A percentile compares a stretch with the other conserved stretches of the same genome.
Conservation (phyloP, 1,284 basidiomycete species). For the Thecaphora thlaspeos region DNA sequence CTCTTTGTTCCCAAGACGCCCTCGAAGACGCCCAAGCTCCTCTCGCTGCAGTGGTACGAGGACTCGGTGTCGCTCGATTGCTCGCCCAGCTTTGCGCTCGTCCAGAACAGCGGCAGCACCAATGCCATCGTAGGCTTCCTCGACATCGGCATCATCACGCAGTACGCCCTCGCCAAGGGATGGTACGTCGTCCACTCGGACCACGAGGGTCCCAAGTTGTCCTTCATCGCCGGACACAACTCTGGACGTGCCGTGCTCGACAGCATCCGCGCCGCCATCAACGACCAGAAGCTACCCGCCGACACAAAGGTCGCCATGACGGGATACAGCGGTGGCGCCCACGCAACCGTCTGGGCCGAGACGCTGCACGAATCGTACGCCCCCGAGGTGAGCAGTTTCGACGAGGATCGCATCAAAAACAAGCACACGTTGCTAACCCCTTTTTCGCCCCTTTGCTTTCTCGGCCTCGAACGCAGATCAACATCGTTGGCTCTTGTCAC, state of each 20-base stretch:
- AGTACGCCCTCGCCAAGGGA: constrained; percentile 41
- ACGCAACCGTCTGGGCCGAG: constrained; percentile 40
- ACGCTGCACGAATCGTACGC: constrained; percentile 31
- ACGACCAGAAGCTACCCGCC: constrained; percentile 14
- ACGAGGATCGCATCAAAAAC: too few species aligned
- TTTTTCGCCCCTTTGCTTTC: too few species aligned
- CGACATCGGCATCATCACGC: constrained; percentile 25
- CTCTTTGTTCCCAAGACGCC: constrained; percentile 37
- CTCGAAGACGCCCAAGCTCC: constrained; percentile 31
- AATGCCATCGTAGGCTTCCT: constrained; percentile 16
- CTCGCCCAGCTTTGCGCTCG: constrained; percentile 33
- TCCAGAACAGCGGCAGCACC: constrained; percentile 10
- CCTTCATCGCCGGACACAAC: constrained; percentile 40
- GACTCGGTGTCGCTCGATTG: constrained; percentile 39
- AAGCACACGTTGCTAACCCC: too few species aligned
- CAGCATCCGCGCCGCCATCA: constrained; percentile 33
- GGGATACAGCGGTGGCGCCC: constrained; percentile 46
- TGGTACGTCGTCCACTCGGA: constrained; percentile 52
- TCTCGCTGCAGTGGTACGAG: constrained; percentile 36
- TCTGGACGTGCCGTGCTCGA: constrained; percentile 44
- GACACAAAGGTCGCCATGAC: constrained; percentile 25
- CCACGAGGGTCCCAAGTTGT: constrained; percentile 39
- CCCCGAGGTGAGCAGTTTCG: too few species aligned
- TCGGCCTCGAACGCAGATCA: too few species aligned
- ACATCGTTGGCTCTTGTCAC: constrained; percentile 42